These are phyloP conservation scores for Sonneratia alba DNA, from an alignment of 345 rosid genomes.

Conservation along the genomic window DNA sequence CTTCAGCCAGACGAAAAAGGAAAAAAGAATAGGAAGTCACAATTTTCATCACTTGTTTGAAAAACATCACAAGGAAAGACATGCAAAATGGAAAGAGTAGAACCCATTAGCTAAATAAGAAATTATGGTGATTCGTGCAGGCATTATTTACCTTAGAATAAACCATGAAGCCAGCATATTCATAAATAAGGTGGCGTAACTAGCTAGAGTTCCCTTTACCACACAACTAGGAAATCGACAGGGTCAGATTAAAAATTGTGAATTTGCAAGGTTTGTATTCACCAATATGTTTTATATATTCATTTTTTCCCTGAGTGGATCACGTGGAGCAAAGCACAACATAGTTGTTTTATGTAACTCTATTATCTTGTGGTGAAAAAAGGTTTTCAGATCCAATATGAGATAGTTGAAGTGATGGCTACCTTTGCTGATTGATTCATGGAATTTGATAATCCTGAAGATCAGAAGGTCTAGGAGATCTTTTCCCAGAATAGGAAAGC, in stretches of 20 bases:
- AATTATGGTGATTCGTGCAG: too few species aligned
- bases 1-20: too few species aligned
- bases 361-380: conserved; percentile 67
- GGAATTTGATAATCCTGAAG: conserved; percentile 68
- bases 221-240: too few species aligned
- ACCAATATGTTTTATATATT: background rate
- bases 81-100: too few species aligned
- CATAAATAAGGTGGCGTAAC: background rate
- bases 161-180: background rate
- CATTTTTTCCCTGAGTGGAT: background rate
- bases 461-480: conserved; percentile 76
- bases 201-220: background rate
- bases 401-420: conserved; percentile 69
- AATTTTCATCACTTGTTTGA: too few species aligned
- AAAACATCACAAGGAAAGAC: too few species aligned
- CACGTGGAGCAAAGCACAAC: conserved; percentile 46
- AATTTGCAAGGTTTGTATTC: background rate
- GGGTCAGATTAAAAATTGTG: background rate
- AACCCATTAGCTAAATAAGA: too few species aligned
- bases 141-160: background rate
- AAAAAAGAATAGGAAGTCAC: too few species aligned
- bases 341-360: conserved; percentile 61
- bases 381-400: conserved; percentile 73
- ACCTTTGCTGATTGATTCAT: conserved; percentile 74
- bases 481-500: conserved; percentile 59